These are phyloP conservation scores for Scortechinia acanthostroma DNA, from an alignment of 2,329 filamentous ascomycete species.

Conservation along the genomic window DNA sequence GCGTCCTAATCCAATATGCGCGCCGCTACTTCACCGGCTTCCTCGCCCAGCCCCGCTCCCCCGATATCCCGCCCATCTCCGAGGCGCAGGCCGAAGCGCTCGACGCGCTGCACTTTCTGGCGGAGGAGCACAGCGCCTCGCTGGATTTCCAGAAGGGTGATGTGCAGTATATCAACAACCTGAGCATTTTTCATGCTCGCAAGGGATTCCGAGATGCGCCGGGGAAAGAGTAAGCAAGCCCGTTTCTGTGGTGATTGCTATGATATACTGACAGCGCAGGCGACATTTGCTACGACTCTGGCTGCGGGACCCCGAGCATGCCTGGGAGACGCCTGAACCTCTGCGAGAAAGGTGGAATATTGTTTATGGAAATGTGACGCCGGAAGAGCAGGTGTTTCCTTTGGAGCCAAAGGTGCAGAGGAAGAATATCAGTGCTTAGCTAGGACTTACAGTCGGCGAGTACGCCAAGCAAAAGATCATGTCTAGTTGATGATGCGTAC, in stretches of 20 bases:
- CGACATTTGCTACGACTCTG: slow-evolving; percentile 36
- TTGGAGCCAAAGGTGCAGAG: slow-evolving; percentile 25
- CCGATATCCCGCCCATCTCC: slow-evolving; percentile 42
- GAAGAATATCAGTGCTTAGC: slow-evolving; percentile 4
- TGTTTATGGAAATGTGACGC: slow-evolving; percentile 26
- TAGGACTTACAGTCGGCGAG: neutral
- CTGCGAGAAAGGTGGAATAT: slow-evolving; percentile 25
- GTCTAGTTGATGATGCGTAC: neutral
- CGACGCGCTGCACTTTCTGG: slow-evolving; percentile 32
- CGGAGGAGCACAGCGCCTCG: slow-evolving; percentile 21
- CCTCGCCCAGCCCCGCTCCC: slow-evolving; percentile 39
- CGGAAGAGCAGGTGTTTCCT: slow-evolving; percentile 30
- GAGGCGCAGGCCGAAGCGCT: slow-evolving; percentile 33
- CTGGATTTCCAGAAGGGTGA: slow-evolving; percentile 28
- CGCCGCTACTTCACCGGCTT: slow-evolving; percentile 52
- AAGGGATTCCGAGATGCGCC: slow-evolving; percentile 27
- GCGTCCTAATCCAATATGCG: slow-evolving; percentile 52
- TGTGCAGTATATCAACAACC: slow-evolving; percentile 36
- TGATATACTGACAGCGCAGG: slow-evolving; percentile 11
- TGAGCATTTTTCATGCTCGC: slow-evolving; percentile 34
- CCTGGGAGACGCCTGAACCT: slow-evolving; percentile 29
- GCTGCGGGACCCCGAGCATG: slow-evolving; percentile 34
- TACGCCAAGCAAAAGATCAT: neutral
- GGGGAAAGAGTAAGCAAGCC: slow-evolving; percentile 16
- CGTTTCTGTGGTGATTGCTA: neutral